Conservation (phyloP, 1,284 basidiomycete genomes). For the Ceratobasidium sp. region DNA sequence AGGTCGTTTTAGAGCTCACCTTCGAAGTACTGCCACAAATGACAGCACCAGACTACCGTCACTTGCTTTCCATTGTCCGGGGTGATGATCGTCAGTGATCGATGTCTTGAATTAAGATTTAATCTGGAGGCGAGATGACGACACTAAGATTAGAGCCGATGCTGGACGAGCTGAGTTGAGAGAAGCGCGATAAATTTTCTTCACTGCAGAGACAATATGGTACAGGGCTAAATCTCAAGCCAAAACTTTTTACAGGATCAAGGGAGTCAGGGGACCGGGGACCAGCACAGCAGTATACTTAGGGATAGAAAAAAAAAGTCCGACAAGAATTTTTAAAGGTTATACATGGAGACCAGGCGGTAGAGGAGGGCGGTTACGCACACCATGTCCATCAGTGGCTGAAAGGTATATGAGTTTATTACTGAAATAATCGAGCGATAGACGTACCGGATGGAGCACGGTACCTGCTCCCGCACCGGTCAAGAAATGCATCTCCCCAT, state of each 20-base stretch:
- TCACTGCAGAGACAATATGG: constrained; percentile 32
- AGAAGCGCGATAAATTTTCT: constrained; percentile 22
- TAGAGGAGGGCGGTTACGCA: constrained; percentile 82
- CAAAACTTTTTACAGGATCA: constrained; percentile 36
- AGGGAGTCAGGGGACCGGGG: constrained; percentile 20
- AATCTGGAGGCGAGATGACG: constrained; percentile 23
- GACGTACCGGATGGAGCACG: constrained; percentile 62
- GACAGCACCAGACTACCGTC: constrained; percentile 40
- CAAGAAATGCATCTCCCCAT: constrained; percentile 80
- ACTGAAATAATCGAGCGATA: constrained; percentile 19
- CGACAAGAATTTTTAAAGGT: constrained; percentile 21
- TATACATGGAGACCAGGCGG: constrained; percentile 50
- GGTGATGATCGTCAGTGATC: constrained; percentile 32
- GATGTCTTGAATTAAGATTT: constrained; percentile 12
- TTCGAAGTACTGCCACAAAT: constrained; percentile 40
- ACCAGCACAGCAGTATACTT: constrained; percentile 22
- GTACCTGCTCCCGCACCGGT: constrained; percentile 76
- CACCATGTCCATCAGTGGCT: constrained; percentile 82
- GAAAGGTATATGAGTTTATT: constrained; percentile 36
- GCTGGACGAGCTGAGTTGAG: not conserved
- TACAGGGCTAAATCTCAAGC: constrained; percentile 31
- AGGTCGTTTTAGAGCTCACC: constrained; percentile 31
- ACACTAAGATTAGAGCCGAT: constrained; percentile 23
- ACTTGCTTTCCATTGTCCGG: constrained; percentile 27
- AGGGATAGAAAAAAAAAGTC: not conserved